phyloP scores from a whole-genome alignment of 306 rosid species.

The Quercus rubra region DNA sequence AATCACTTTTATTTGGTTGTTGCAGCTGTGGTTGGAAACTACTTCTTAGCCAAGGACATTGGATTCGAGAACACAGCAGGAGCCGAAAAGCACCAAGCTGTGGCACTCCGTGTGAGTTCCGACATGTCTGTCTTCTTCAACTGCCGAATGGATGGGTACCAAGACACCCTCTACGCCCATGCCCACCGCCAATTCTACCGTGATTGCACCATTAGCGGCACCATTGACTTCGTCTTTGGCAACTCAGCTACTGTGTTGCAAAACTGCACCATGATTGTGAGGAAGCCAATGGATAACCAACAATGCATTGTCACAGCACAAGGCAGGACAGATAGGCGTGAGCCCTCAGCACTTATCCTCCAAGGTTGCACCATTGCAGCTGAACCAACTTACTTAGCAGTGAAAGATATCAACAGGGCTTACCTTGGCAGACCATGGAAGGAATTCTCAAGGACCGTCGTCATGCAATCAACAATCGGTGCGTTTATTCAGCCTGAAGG shows the following conservation, averaged over 20 bases:
- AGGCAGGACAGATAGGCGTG: constrained; percentile 33
- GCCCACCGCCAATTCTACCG: constrained; percentile 56
- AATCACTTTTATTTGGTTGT: neutral
- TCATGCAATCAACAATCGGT: constrained; percentile 52
- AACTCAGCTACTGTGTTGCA: constrained; percentile 41
- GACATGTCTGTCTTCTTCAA: constrained; percentile 47
- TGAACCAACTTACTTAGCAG: constrained; percentile 7
- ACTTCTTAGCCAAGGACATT: constrained; percentile 57
- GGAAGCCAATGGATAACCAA: constrained; percentile 40
- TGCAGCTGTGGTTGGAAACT: constrained; percentile 48
- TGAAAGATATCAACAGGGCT: constrained; percentile 10
- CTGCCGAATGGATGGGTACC: constrained; percentile 53
- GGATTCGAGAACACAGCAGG: constrained; percentile 68
- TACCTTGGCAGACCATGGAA: constrained; percentile 77
- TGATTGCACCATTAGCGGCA: constrained; percentile 46
- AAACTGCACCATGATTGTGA: constrained; percentile 50
- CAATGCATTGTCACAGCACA: constrained; percentile 57
- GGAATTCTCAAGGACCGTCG: constrained; percentile 47
- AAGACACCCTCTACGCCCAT: constrained; percentile 53
- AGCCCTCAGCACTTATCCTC: constrained; percentile 39
- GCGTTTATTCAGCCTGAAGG: constrained; percentile 42
- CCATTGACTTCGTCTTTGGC: constrained; percentile 56
- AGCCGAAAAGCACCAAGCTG: constrained; percentile 43
- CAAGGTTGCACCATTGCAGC: constrained; percentile 52
- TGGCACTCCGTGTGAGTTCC: constrained; percentile 44